Evolutionary conservation across 495 filamentous ascomycete genomes (phyloP), one percentile per base, ranked within the genome.

Genomic region (Tuber microsphaerosporum): DNA sequence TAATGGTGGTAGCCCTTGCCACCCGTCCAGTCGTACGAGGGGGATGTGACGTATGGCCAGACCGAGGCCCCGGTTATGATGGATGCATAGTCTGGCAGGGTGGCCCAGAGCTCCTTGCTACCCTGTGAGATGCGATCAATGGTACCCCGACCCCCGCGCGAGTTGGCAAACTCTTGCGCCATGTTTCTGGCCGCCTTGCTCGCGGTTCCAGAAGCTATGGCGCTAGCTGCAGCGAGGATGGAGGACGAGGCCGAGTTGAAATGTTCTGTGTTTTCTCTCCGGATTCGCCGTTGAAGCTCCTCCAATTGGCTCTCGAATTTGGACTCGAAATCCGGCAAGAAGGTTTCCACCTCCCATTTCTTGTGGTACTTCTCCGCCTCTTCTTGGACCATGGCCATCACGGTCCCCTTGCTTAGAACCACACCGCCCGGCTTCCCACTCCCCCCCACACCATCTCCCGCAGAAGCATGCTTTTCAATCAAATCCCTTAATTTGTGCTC

Each of bases 11-110:
- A 79, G 44, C 74, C 73, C 48, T 69, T 72, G 17, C 51, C 34
- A 2, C 51, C 45, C 34, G 73, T 73, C 65, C 76, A 81, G 51
- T 78, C 77, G 56, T 77, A 82, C 7, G 81, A 80, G 7, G 81
- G 77, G 26, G 77, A 80, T 31, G 81, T 82, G 45, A 80, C 72
- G 41, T 71, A 80, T 44, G 81, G 78, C 70, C 72, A 75, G 69
- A 81, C 73, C n/a, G 69, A 73, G 43, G 75, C 80, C 0, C 80
- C 80, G 22, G 75, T 74, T 22, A 82, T 70, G 19, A 76, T 73
- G 44, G 74, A 82, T 48, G 80, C 80, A 56, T 79, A 82, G 65
- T 82, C 80, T 37, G 80, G 77, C 5, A 79, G 42, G 26, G 56
- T 65, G n/a, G n/a, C n/a, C 56, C 56, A 65, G 56, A 31, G 56